phyloP scores from a whole-genome alignment of 345 rosid genomes.

The Sisymbrium irio region DNA sequence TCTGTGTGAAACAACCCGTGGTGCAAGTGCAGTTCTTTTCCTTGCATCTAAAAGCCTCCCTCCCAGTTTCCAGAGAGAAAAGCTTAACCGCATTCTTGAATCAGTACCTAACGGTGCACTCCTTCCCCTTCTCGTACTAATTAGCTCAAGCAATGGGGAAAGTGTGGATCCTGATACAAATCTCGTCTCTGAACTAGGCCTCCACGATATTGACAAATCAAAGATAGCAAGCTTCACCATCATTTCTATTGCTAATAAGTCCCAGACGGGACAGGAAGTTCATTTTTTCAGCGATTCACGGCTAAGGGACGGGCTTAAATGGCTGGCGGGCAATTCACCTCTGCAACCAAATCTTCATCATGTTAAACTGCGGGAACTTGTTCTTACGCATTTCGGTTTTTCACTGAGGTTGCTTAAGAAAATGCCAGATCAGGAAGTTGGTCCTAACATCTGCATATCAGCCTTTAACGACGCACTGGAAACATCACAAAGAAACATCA shows the following conservation, averaged over 20 bases:
- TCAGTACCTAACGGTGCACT: conserved; percentile 63
- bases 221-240: conserved; percentile 50
- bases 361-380: conserved; percentile 53
- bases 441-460: conserved; percentile 62
- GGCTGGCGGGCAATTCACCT: conserved; percentile 82
- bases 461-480: conserved; percentile 83
- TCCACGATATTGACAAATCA: conserved; percentile 63
- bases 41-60: conserved; percentile 61
- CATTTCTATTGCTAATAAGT: conserved; percentile 54
- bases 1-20: conserved; percentile 42
- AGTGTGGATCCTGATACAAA: conserved; percentile 41
- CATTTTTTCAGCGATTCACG: conserved; percentile 66
- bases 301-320: conserved; percentile 71
- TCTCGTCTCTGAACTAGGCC: conserved; percentile 52
- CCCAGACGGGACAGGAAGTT: conserved; percentile 36
- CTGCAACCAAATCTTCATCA: conserved; percentile 59
- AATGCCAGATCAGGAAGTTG: conserved; percentile 44
- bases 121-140: conserved; percentile 75
- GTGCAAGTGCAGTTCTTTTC: conserved; percentile 81
- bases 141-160: conserved; percentile 44
- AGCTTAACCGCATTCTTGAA: conserved; percentile 55
- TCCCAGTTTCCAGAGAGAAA: conserved; percentile 56
- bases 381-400: conserved; percentile 52
- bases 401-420: conserved; percentile 49
- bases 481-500: conserved; percentile 46